Base-by-base conservation (phyloP, 805 yeast species). In the Candida tammaniensis region DNA sequence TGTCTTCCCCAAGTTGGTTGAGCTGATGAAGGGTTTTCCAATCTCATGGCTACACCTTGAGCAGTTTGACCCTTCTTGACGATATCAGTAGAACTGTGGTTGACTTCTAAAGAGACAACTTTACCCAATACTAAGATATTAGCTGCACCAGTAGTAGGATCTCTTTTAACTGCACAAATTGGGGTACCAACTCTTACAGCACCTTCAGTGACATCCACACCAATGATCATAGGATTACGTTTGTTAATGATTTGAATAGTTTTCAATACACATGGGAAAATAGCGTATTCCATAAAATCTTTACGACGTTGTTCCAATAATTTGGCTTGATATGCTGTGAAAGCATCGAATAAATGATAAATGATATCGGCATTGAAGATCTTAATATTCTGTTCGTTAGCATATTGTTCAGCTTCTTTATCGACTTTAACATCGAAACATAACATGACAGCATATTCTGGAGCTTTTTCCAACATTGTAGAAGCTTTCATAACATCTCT, bases 1-100 rank as follows among this genome's bases (percentile, higher is more conserved):
- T 93, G 99, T 70, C 98, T 86, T 44, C 99, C 99, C 98, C 98
- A 93, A 10, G 86, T 81, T 36, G 98, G 98, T 67, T 88, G 96
- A 46, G 86, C 91, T 39, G 84, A 73, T 27, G 95, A 84, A 46
- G 95, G 89, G 51, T 86, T 83, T 38, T 93, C 98, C 54, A 93
- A 74, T 72, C 98, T 81, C 84, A 93, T 86, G 43, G 99, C 98
- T 44, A 91, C 98, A 77, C 99, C 99, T 17, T 96, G 97, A 49
- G 84, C 77, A 9, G 98, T 86, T 64, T 86, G 95, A 29, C 97
- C 96, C 74, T 86, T 93, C 69, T 87, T 85, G 30, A 89, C 95
- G 19, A 69, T 61, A 37, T 77, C 85, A 18, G 70, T 73, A 22
- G 96, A 67, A 63, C 86, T 86, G 70, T 93, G 98, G 66, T 91